These are phyloP conservation scores for Lolium perenne DNA, from an alignment of 176 grass and related monocot genomes.

Conservation along the genomic window DNA sequence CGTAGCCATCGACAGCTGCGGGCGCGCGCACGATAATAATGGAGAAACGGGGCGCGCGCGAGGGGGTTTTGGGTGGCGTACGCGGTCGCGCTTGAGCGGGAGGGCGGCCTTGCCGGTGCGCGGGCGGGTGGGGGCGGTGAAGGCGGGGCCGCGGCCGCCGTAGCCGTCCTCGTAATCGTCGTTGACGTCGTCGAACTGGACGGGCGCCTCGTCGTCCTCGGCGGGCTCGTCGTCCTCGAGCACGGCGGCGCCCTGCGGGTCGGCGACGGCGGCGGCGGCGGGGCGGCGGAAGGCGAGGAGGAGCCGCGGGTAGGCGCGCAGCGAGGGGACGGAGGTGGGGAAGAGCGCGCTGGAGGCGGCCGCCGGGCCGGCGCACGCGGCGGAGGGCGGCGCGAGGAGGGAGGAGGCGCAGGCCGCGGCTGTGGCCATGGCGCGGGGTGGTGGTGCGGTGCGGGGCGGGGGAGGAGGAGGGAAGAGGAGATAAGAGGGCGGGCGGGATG, in stretches of 20 bases:
- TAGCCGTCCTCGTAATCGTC: slow-evolving; percentile 43
- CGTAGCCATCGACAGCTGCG: too few relatives aligned
- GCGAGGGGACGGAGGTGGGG: slow-evolving; percentile 48
- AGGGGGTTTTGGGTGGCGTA: slow-evolving; percentile 27
- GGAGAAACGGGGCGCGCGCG: too few relatives aligned
- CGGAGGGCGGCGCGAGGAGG: slow-evolving; percentile 41
- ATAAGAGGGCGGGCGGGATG: slow-evolving; percentile 35
- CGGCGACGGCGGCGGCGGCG: slow-evolving; percentile 53
- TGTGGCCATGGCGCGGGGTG: slow-evolving; percentile 40
- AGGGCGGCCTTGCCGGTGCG: slow-evolving; percentile 95
- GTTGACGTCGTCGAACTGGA: slow-evolving; percentile 42
- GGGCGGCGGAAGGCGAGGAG: slow-evolving; percentile 53
- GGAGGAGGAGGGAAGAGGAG: slow-evolving; percentile 17
- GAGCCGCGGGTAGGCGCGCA: slow-evolving; percentile 51
- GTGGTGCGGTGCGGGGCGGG: not conserved
- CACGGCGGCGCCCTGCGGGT: slow-evolving; percentile 46
- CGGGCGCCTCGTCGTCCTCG: slow-evolving; percentile 12
- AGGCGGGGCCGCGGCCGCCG: slow-evolving; percentile 48
- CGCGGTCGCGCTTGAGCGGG: slow-evolving; percentile 88
- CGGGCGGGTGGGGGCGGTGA: slow-evolving; percentile 59
- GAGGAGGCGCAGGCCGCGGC: slow-evolving; percentile 47
- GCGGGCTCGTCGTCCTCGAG: slow-evolving; percentile 34
- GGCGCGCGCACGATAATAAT: too few relatives aligned
- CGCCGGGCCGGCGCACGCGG: not conserved
- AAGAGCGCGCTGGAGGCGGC: slow-evolving; percentile 42